Base-by-base conservation (phyloP, 352 stramenopile species). In the Globisporangium perplexum region DNA sequence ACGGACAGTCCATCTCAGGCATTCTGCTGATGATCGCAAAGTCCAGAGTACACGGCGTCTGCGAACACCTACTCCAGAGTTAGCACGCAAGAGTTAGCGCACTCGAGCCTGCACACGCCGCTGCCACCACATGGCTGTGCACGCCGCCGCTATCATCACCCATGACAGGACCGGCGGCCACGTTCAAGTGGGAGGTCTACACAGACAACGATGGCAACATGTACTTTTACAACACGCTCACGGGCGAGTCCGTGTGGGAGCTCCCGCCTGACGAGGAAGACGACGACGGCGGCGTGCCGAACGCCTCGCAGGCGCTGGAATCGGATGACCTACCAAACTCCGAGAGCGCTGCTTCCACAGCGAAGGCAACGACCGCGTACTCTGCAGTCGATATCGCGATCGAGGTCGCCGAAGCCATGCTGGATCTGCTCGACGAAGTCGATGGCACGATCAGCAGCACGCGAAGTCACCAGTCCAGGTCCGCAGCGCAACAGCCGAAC, bases 141-240 rank as follows among this genome's bases (percentile, higher is more conserved):
- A 5, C 26, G 26, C 26, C 26, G 26, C 26, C 26, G 5, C n/a
- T n/a, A n/a, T n/a, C n/a, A n/a, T n/a, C n/a, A n/a, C n/a, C n/a
- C 26, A 30, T 30, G 26, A 30, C 5, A 2, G 26, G 26, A 5
- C 26, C 26, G 26, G 26, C 26, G 26, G 26, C 26, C 26, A n/a
- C 20, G 33, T 30, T 42, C 30, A 51, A 77, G 49, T 93, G 83
- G 83, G 62, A 87, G 43, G 68, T 87, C 31, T 74, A 79, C 45
- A 57, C 72, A 15, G 79, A 90, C 38, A 72, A 85, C n/a, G 52
- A 72, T 55, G 78, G 76, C 33, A 86, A 81, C 57, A 56, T 86
- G 45, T 93, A 90, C 73, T 90, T 89, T 48, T 88, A 77, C 62
- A 90, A 88, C 65, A 71, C 52, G 10, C 4, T 72, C 47, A 84